Evolutionary conservation across 2,329 filamentous ascomycete species (phyloP).

Genomic region (Cladophialophora immunda): DNA sequence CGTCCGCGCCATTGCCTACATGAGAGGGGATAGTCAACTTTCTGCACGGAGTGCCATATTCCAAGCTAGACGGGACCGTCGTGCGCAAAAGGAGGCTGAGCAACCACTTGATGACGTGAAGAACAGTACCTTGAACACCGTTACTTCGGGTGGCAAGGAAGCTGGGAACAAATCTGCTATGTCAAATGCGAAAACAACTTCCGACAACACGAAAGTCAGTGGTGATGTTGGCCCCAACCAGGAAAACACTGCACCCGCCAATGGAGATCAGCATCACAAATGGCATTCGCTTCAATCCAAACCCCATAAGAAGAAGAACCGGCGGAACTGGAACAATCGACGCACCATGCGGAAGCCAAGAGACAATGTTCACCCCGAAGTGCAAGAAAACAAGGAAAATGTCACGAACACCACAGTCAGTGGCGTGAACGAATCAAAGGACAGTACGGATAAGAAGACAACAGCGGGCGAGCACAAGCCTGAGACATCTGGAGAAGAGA

Average conservation of each 20-base stretch:
- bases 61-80: constrained; percentile 14
- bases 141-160: background rate
- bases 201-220: background rate
- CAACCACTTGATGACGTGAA: background rate
- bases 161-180: background rate
- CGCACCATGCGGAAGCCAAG: constrained; percentile 7
- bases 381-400: constrained; percentile 1
- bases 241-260: constrained; percentile 1
- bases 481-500: constrained; percentile 7
- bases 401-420: background rate
- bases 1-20: constrained; percentile 24
- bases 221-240: background rate
- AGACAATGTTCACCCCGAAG: background rate
- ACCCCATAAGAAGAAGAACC: constrained; percentile 13
- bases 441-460: background rate
- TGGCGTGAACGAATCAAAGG: background rate
- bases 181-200: background rate
- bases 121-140: background rate
- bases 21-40: constrained; percentile 18
- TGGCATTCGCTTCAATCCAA: background rate
- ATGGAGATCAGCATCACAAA: constrained; percentile 8
- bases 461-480: constrained; percentile 1
- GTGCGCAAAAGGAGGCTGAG: constrained; percentile 12
- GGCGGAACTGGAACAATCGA: constrained; percentile 8
- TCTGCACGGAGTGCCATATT: constrained; percentile 10